These are phyloP conservation scores for Mortierella sp. DNA, from an alignment of 371 early-diverging fungal species.

Conservation along the genomic window DNA sequence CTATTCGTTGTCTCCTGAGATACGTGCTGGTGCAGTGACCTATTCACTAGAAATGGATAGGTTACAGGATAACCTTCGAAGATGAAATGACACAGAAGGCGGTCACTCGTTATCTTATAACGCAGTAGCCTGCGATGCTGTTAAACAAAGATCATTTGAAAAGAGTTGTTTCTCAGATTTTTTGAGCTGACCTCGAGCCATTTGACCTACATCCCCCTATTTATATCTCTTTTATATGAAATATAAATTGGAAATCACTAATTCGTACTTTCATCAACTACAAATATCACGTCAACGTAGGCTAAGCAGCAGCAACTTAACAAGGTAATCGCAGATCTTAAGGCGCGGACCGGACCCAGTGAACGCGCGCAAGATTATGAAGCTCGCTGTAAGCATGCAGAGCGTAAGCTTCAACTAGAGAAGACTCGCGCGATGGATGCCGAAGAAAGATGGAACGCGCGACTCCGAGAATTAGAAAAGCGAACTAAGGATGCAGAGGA, in stretches of 20 bases:
- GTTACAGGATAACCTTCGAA: conserved; percentile 55
- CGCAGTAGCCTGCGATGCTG: not conserved
- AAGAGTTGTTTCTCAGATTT: conserved; percentile 53
- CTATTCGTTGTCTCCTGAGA: not conserved
- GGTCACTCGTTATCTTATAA: not conserved
- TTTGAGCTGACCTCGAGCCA: conserved; percentile 56
- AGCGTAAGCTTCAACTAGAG: conserved; percentile 35
- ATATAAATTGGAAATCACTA: no score
- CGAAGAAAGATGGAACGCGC: conserved; percentile 53
- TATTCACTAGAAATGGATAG: conserved; percentile 52
- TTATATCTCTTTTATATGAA: not conserved
- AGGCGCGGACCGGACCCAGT: conserved; percentile 18
- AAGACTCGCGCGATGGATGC: conserved; percentile 27
- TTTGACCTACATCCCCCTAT: conserved; percentile 43
- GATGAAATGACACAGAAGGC: conserved; percentile 11
- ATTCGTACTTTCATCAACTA: not conserved
- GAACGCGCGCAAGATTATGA: conserved; percentile 35
- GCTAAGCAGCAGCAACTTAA: conserved; percentile 20
- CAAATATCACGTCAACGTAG: conserved; percentile 5
- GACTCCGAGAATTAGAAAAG: conserved; percentile 47
- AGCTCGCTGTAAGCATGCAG: conserved; percentile 36
- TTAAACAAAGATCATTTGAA: conserved; percentile 44
- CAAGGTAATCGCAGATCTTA: conserved; percentile 31
- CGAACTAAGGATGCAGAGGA: conserved; percentile 55
- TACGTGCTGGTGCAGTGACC: conserved; percentile 39